Conservation (phyloP, 768 basidiomycete genomes). For the Lepiota subincarnata region DNA sequence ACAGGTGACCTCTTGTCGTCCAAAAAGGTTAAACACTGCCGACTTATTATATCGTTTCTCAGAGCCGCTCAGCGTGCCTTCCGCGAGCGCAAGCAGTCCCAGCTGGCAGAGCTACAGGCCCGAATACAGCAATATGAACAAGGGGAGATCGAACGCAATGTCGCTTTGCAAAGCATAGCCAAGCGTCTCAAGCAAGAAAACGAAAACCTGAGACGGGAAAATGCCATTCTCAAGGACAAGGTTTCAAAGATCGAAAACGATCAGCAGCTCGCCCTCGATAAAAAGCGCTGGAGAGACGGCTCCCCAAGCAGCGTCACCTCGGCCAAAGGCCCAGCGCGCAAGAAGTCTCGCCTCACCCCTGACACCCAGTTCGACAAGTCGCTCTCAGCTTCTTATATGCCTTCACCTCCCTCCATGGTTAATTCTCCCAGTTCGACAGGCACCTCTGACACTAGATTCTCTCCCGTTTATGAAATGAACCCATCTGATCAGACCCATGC, state of each 20-base stretch:
- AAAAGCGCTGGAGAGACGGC: slow-evolving; percentile 60
- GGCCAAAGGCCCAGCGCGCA: slow-evolving; percentile 24
- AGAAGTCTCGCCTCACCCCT: slow-evolving; percentile 23
- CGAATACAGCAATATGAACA: slow-evolving; percentile 83
- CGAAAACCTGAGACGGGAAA: slow-evolving; percentile 67
- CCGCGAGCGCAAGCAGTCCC: slow-evolving; percentile 84
- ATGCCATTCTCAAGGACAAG: slow-evolving; percentile 51
- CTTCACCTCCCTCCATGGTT: slow-evolving; percentile 50
- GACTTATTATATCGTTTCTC: slow-evolving; percentile 9
- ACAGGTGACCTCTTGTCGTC: slow-evolving; percentile 43
- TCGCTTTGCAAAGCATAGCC: slow-evolving; percentile 77
- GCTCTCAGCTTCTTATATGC: slow-evolving; percentile 33
- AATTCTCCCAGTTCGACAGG: slow-evolving; percentile 32
- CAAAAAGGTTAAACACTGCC: not conserved
- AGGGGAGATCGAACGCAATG: slow-evolving; percentile 85
- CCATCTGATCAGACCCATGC: slow-evolving; percentile 32
- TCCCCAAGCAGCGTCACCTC: slow-evolving; percentile 26
- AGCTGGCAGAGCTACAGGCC: slow-evolving; percentile 83
- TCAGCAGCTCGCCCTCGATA: slow-evolving; percentile 31
- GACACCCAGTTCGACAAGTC: slow-evolving; percentile 25
- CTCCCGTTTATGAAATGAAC: slow-evolving; percentile 15
- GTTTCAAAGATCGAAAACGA: slow-evolving; percentile 39
- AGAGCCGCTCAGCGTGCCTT: slow-evolving; percentile 90
- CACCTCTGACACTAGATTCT: slow-evolving; percentile 17
- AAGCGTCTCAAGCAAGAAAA: slow-evolving; percentile 88